phyloP scores from a whole-genome alignment of 768 basidiomycete species.

The Termitomyces eurrhizus region DNA sequence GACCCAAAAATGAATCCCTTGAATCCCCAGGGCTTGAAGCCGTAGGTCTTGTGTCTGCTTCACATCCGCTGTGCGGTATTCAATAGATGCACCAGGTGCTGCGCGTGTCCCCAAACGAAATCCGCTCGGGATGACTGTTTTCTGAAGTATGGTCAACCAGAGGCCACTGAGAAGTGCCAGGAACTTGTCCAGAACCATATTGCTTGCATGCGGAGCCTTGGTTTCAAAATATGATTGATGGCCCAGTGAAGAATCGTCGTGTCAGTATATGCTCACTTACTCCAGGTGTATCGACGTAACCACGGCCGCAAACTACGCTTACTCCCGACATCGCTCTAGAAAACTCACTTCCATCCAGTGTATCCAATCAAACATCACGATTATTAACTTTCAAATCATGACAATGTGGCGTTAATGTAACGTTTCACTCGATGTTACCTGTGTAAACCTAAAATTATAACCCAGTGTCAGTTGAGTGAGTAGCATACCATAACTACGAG shows the following conservation, averaged over 20 bases:
- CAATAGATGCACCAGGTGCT: slow-evolving; percentile 59
- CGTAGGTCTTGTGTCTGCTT: slow-evolving; percentile 49
- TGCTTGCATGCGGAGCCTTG: slow-evolving; percentile 86
- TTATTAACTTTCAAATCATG: background rate
- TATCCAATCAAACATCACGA: too few relatives aligned
- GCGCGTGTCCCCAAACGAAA: slow-evolving; percentile 94
- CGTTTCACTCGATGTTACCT: background rate
- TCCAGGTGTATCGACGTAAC: background rate
- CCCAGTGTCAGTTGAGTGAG: too few relatives aligned
- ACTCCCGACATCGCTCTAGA: background rate
- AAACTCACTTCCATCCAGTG: background rate
- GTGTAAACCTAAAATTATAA: too few relatives aligned
- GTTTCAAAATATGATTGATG: slow-evolving; percentile 69
- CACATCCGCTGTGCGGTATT: background rate
- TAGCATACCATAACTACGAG: too few relatives aligned
- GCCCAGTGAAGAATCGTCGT: background rate
- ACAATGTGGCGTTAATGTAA: background rate
- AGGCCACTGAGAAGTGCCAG: slow-evolving; percentile 76
- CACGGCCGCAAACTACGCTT: background rate
- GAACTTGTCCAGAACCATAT: slow-evolving; percentile 77
- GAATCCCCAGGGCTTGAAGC: slow-evolving; percentile 93
- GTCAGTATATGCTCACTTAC: background rate
- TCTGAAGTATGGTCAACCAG: slow-evolving; percentile 60
- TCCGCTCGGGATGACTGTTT: slow-evolving; percentile 93
- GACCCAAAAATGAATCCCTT: slow-evolving; percentile 81